A percentile compares a stretch with the other conserved stretches of the same genome.
phyloP scores from a whole-genome alignment of 2,329 filamentous ascomycete genomes.

The Trichoderma harzianum region DNA sequence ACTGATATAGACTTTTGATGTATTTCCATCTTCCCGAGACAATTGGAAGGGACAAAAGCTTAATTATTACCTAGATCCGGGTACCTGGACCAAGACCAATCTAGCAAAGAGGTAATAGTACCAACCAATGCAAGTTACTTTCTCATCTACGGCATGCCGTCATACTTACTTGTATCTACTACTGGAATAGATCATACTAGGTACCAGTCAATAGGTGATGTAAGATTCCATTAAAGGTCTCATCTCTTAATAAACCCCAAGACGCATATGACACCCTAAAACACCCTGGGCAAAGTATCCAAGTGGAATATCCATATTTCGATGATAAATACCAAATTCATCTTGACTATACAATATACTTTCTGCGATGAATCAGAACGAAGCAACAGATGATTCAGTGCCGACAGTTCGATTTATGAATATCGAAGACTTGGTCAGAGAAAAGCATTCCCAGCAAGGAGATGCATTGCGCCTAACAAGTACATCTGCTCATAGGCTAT shows the following conservation, averaged over 20 bases:
- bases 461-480: not conserved
- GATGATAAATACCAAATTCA: not conserved
- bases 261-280: not conserved
- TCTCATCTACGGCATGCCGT: not conserved
- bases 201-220: not conserved
- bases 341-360: not conserved
- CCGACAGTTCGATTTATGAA: not conserved
- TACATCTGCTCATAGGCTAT: not conserved
- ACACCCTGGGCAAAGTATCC: not conserved
- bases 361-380: not conserved
- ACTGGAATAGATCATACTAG: too few species aligned
- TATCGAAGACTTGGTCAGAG: not conserved
- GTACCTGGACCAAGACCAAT: not conserved
- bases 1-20: not conserved
- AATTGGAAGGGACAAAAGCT: not conserved
- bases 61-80: not conserved
- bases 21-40: not conserved
- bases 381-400: not conserved
- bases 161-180: not conserved
- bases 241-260: not conserved
- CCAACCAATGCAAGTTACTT: not conserved
- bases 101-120: not conserved
- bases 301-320: not conserved
- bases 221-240: not conserved
- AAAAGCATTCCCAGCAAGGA: not conserved